Evolutionary conservation across 768 basidiomycete species (phyloP).

Genomic region (Lentinula raphanica): DNA sequence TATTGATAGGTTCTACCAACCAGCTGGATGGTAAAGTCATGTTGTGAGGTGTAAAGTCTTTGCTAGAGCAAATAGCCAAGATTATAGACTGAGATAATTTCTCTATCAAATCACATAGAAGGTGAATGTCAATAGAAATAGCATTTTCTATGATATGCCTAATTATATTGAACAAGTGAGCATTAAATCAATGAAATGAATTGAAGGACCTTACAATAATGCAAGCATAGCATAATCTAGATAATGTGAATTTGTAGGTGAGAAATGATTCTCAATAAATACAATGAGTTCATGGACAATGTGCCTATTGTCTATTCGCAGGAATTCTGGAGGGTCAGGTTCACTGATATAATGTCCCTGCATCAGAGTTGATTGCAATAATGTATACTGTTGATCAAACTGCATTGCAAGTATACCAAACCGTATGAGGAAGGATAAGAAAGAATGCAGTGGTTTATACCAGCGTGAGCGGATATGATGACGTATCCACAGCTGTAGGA

Average conservation of each 20-base stretch:
- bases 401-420: constrained; percentile 30
- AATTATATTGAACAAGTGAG: background rate
- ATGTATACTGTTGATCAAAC: constrained; percentile 27
- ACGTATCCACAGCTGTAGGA: constrained; percentile 42
- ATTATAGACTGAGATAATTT: constrained; percentile 36
- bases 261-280: background rate
- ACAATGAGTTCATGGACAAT: constrained; percentile 16
- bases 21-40: constrained; percentile 52
- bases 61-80: constrained; percentile 25
- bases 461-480: constrained; percentile 31
- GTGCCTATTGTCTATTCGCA: constrained; percentile 9
- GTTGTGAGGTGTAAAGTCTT: constrained; percentile 29
- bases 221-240: background rate
- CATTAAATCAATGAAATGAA: too few species aligned
- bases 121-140: constrained; percentile 37
- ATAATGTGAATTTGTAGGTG: background rate
- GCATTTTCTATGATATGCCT: constrained; percentile 40
- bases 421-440: constrained; percentile 37
- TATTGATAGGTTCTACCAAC: constrained; percentile 27
- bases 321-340: constrained; percentile 14
- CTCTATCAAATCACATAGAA: constrained; percentile 51
- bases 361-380: constrained; percentile 27
- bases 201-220: background rate
- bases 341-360: constrained; percentile 24
- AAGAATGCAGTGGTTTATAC: constrained; percentile 18